A percentile compares a stretch with the other conserved stretches of the same genome.
phyloP scores from a whole-genome alignment of 2,329 filamentous ascomycete genomes.

The Basipetospora chlamydospora region DNA sequence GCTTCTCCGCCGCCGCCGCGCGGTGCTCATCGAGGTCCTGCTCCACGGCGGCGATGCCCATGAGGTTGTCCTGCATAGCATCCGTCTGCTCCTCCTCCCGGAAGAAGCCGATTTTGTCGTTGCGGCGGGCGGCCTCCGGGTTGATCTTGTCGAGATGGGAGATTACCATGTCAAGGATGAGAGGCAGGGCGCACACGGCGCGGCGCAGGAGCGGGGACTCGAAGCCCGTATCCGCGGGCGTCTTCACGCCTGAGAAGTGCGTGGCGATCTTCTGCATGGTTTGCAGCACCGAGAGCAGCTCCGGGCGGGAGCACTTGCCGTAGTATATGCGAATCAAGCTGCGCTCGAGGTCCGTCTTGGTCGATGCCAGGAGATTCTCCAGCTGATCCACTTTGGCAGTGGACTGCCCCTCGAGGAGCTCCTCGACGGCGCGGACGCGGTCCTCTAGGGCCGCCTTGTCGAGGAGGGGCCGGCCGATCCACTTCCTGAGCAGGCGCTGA shows the following conservation, averaged over 20 bases:
- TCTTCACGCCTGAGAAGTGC: slow-evolving; percentile 57
- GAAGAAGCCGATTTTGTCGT: slow-evolving; percentile 94
- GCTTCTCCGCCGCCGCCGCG: slow-evolving; percentile 50
- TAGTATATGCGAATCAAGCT: slow-evolving; percentile 94
- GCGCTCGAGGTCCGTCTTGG: slow-evolving; percentile 75
- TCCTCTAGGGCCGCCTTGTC: slow-evolving; percentile 62
- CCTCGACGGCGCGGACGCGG: slow-evolving; percentile 71
- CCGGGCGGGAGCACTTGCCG: slow-evolving; percentile 81
- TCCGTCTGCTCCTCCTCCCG: slow-evolving; percentile 77
- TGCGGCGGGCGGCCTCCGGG: slow-evolving; percentile 60
- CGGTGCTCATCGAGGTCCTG: slow-evolving; percentile 73
- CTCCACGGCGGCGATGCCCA: slow-evolving; percentile 84
- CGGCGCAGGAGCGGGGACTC: slow-evolving; percentile 52
- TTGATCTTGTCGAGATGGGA: slow-evolving; percentile 76
- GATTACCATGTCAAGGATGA: slow-evolving; percentile 58
- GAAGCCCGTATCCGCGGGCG: slow-evolving; percentile 56
- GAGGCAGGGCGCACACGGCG: slow-evolving; percentile 61
- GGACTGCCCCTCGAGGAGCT: slow-evolving; percentile 57
- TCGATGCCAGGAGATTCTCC: slow-evolving; percentile 53
- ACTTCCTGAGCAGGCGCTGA: slow-evolving; percentile 75
- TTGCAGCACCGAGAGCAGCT: slow-evolving; percentile 74
- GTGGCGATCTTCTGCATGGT: slow-evolving; percentile 68
- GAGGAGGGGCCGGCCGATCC: slow-evolving; percentile 83
- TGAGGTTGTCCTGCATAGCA: slow-evolving; percentile 73
- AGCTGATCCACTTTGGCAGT: slow-evolving; percentile 58